phyloP scores from a whole-genome alignment of 495 filamentous ascomycete species.

The Hypoxylon fragiforme region DNA sequence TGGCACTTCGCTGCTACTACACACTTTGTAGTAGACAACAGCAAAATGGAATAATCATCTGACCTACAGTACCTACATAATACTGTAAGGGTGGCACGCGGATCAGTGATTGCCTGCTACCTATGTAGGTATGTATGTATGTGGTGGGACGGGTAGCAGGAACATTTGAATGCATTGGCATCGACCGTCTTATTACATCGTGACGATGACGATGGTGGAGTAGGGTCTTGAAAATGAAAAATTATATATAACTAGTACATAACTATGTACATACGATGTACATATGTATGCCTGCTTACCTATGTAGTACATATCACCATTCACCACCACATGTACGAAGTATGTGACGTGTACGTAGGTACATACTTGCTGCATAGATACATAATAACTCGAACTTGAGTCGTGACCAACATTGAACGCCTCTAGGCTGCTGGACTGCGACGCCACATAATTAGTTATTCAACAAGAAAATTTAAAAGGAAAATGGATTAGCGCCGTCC shows the following conservation, averaged over 20 bases:
- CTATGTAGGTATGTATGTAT: background rate
- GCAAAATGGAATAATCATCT: constrained; percentile 29
- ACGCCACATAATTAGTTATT: constrained; percentile 30
- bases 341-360: constrained; percentile 1
- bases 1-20: constrained; percentile 18
- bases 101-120: constrained; percentile 15
- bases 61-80: constrained; percentile 17
- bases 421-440: constrained; percentile 20
- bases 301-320: too few relatives aligned
- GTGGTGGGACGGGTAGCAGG: constrained; percentile 23
- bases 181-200: constrained; percentile 25
- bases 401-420: constrained; percentile 17
- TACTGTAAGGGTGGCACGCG: constrained; percentile 28
- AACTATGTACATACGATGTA: background rate
- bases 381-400: constrained; percentile 9
- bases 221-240: constrained; percentile 19
- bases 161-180: constrained; percentile 16
- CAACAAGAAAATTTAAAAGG: constrained; percentile 9
- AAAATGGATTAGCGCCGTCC: constrained; percentile 28
- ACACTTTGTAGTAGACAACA: too few relatives aligned
- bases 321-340: too few relatives aligned
- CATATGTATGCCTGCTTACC: background rate
- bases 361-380: background rate
- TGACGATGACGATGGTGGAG: constrained; percentile 33
- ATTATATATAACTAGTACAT: background rate